A percentile compares a stretch with the other conserved stretches of the same genome.
Conservation (phyloP, 169 alveolate species). For the Plasmodium knowlesi region DNA sequence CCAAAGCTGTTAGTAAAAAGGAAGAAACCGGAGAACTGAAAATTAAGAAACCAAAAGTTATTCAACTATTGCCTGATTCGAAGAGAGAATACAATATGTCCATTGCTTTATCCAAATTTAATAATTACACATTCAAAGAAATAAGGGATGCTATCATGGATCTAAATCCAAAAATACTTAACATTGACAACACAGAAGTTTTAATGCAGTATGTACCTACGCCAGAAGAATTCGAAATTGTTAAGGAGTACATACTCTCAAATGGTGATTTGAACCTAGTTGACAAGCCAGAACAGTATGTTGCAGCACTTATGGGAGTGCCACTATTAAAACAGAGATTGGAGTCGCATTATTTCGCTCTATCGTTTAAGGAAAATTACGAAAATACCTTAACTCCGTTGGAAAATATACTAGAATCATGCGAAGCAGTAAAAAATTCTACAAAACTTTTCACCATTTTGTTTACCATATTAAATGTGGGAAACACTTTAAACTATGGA, state of each 20-base stretch:
- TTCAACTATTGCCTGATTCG: slow-evolving; percentile 91
- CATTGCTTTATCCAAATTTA: slow-evolving; percentile 91
- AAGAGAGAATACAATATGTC: slow-evolving; percentile 92
- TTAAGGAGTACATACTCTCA: slow-evolving; percentile 87
- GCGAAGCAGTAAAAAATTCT: slow-evolving; percentile 85
- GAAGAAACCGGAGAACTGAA: slow-evolving; percentile 16
- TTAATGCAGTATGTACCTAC: slow-evolving; percentile 89
- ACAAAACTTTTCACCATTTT: slow-evolving; percentile 84
- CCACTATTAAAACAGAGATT: slow-evolving; percentile 89
- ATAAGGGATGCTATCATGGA: slow-evolving; percentile 90
- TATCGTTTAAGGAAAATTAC: slow-evolving; percentile 87
- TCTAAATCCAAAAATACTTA: slow-evolving; percentile 87
- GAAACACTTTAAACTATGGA: slow-evolving; percentile 89
- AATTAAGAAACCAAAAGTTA: slow-evolving; percentile 75
- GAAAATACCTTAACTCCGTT: slow-evolving; percentile 86
- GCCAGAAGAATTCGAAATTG: slow-evolving; percentile 88
- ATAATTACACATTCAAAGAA: slow-evolving; percentile 90
- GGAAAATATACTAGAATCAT: slow-evolving; percentile 83
- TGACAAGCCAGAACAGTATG: slow-evolving; percentile 92
- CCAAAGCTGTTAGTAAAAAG: slow-evolving; percentile 78
- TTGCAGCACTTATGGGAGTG: slow-evolving; percentile 90
- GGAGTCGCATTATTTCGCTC: slow-evolving; percentile 88
- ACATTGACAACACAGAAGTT: slow-evolving; percentile 90
- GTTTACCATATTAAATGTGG: slow-evolving; percentile 87
- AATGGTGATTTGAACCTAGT: slow-evolving; percentile 90